A percentile compares a stretch with the other conserved stretches of the same genome.
These are phyloP conservation scores for Cryphonectria parasitica DNA, from an alignment of 2,329 filamentous ascomycete genomes.

Conservation along the genomic window DNA sequence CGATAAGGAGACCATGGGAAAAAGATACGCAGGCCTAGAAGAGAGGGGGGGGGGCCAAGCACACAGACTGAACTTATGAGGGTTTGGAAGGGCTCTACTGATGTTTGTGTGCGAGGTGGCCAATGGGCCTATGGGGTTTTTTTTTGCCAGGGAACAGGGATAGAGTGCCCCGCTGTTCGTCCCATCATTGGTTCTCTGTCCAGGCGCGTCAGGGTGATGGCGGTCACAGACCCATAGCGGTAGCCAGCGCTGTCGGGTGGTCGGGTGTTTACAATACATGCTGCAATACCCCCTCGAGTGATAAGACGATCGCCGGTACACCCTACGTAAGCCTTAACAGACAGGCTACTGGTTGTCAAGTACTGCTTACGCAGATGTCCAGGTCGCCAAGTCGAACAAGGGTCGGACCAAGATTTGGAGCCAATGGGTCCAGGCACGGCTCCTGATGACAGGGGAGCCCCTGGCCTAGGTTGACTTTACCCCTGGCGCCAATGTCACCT, in stretches of 20 bases:
- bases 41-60: too few species aligned
- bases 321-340: not conserved
- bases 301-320: not conserved
- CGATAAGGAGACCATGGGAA: not conserved
- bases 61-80: too few species aligned
- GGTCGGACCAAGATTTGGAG: not conserved
- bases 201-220: not conserved
- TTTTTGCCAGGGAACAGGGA: not conserved
- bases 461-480: not conserved
- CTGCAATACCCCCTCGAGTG: not conserved
- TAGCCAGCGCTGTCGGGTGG: not conserved
- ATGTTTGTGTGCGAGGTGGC: not conserved
- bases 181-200: slow-evolving; percentile 4
- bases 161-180: not conserved
- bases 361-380: not conserved
- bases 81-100: not conserved
- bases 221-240: not conserved
- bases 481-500: slow-evolving; percentile 15
- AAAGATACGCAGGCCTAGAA: not conserved
- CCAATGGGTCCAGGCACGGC: not conserved
- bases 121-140: not conserved
- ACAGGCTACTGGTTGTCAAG: not conserved
- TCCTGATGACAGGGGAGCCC: not conserved
- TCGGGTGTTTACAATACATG: not conserved
- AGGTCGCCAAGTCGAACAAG: not conserved